Conservation (phyloP, 805 yeast species). For the Maudiozyma saulgeensis region DNA sequence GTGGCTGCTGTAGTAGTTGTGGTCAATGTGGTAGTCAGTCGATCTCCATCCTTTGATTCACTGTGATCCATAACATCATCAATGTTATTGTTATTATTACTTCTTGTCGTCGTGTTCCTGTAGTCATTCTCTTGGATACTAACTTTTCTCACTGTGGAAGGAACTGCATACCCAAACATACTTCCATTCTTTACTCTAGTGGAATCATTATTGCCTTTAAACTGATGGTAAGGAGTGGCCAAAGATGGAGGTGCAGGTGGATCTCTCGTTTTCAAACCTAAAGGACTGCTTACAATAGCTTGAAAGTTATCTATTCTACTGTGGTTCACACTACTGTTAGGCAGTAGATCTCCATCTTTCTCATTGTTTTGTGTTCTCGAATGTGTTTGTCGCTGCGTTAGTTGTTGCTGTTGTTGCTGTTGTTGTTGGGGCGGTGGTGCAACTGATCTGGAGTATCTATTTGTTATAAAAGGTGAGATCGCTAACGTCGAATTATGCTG, state of each 20-base stretch:
- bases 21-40: constrained; percentile 6
- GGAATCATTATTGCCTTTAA: constrained; percentile 6
- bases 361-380: constrained; percentile 3
- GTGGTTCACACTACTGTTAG: constrained; percentile 2
- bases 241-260: constrained; percentile 20
- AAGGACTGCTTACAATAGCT: constrained; percentile 18
- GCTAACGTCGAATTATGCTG: constrained; percentile 68
- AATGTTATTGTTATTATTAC: constrained; percentile 1
- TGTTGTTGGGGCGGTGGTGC: constrained; percentile 19
- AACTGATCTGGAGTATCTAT: constrained; percentile 9
- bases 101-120: constrained; percentile 6
- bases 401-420: constrained; percentile 3
- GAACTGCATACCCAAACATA: constrained; percentile 22
- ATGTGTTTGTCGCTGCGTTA: constrained; percentile 5
- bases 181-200: constrained; percentile 16
- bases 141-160: constrained; percentile 25
- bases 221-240: constrained; percentile 37
- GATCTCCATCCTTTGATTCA: neutral
- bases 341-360: neutral
- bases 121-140: constrained; percentile 17
- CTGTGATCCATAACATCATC: neutral
- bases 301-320: constrained; percentile 7
- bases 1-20: constrained; percentile 15
- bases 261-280: constrained; percentile 14
- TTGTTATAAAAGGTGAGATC: constrained; percentile 55